Conservation (phyloP, 2,329 filamentous ascomycete species). For the Curvularia sp. region DNA sequence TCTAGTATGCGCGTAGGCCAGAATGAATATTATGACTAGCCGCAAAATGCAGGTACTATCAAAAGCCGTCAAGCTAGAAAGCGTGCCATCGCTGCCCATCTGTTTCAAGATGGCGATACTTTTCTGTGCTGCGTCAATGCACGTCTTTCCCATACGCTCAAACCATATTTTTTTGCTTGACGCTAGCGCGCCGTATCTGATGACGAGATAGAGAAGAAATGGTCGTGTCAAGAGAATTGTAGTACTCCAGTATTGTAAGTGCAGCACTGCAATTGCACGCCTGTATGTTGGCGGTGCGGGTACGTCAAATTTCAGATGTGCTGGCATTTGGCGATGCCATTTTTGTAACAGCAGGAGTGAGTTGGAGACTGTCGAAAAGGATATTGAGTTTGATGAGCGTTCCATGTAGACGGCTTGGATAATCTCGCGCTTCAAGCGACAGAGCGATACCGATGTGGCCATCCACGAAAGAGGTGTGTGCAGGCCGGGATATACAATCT, state of each 20-base stretch:
- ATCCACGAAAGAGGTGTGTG: slow-evolving; percentile 47
- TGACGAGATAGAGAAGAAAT: slow-evolving; percentile 46
- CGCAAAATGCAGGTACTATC: slow-evolving; percentile 48
- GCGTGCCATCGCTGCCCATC: slow-evolving; percentile 36
- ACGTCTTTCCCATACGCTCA: slow-evolving; percentile 44
- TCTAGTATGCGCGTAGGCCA: slow-evolving; percentile 44
- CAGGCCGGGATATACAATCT: slow-evolving; percentile 46
- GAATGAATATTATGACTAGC: slow-evolving; percentile 46
- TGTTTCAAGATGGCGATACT: slow-evolving; percentile 38
- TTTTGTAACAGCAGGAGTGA: slow-evolving; percentile 44
- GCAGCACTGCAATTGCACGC: slow-evolving; percentile 45
- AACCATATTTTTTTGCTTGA: slow-evolving; percentile 44
- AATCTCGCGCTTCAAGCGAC: slow-evolving; percentile 44
- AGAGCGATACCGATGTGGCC: slow-evolving; percentile 40
- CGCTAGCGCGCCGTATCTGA: slow-evolving; percentile 35
- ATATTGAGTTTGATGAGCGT: slow-evolving; percentile 39
- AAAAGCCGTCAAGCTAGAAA: slow-evolving; percentile 46
- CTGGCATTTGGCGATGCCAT: slow-evolving; percentile 45
- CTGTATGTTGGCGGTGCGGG: slow-evolving; percentile 44
- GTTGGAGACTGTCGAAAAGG: slow-evolving; percentile 46
- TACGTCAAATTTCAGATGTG: slow-evolving; percentile 43
- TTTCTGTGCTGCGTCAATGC: slow-evolving; percentile 45
- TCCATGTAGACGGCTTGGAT: slow-evolving; percentile 48
- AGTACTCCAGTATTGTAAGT: slow-evolving; percentile 48
- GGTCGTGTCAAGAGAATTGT: slow-evolving; percentile 46